Base-by-base conservation (phyloP, 345 rosid genomes). In the Moricandia arvensis region DNA sequence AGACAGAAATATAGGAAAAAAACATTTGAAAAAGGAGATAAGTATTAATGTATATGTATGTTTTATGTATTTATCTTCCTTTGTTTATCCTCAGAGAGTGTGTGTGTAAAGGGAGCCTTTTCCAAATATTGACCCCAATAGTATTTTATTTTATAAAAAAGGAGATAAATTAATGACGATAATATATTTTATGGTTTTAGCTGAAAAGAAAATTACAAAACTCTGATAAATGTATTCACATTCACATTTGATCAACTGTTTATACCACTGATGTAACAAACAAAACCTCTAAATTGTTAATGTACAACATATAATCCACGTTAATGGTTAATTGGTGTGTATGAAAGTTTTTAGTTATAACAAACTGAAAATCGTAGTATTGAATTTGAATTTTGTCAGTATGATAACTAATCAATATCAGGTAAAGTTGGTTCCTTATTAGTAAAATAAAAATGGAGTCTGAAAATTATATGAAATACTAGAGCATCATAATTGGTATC, bases 31-130 rank as follows among this genome's bases (percentile, higher is more conserved):
- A 35, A 66, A 47, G 18, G 11, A 43, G 70, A 66, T 68, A 21
- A 17, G 18, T 68, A 55, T 55, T 45, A 34, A 55, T 33, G 62
- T 68, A 55, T 68, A 54, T 68, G 63, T 37, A 57, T 69, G 34
- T 37, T 35, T 69, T 69, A 55, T 69, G 73, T 69, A 34, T 68
- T 17, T 69, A 17, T 54, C 35, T 69, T 34, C 33, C 15, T 62
- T 13, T 57, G 63, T 69, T 45, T 67, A 59, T 29, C 16, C 61
- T 68, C 33, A 33, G 8, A 4, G 34, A 69, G 31, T 17, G 63
- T 15, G 72, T 68, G 59, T 54, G 24, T 33, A 37, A 63, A 41
- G 31, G 34, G 68, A 64, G 68, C 54, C 68, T 63, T 10, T 7
- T 12, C 3, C 9, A 63, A 38, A 6, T 10, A 63, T 63, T 38